A percentile compares a stretch with the other conserved stretches of the same genome.
Conservation (phyloP, 1,139 yeast species). For the Pichia terricola region DNA sequence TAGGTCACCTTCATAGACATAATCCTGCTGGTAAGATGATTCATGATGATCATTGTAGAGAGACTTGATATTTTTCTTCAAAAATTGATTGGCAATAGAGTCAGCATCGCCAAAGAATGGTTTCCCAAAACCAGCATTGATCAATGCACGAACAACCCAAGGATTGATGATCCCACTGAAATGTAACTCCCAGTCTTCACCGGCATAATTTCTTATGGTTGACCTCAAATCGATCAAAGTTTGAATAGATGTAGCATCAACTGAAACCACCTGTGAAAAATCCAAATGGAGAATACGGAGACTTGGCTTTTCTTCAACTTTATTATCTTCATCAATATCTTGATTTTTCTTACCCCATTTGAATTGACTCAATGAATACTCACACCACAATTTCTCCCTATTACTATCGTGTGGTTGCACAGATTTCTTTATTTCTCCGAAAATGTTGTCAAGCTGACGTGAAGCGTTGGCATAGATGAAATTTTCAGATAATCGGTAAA, state of each 20-base stretch:
- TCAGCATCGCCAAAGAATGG: not conserved
- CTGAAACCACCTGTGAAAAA: constrained; percentile 63
- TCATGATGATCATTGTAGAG: not conserved
- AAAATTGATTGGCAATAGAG: not conserved
- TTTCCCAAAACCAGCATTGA: constrained; percentile 69
- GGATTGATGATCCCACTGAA: constrained; percentile 78
- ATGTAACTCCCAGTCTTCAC: constrained; percentile 80
- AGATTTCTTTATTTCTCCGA: constrained; percentile 52
- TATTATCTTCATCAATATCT: not conserved
- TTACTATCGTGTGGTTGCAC: constrained; percentile 59
- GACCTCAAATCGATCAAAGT: constrained; percentile 67
- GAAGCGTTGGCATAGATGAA: constrained; percentile 79
- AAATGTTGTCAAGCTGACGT: constrained; percentile 56
- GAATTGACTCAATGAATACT: constrained; percentile 21
- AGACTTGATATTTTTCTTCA: not conserved
- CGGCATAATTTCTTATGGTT: constrained; percentile 65
- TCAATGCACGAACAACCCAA: constrained; percentile 74
- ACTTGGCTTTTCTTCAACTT: constrained; percentile 23
- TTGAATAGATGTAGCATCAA: constrained; percentile 77
- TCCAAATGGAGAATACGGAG: constrained; percentile 70
- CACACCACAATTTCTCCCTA: constrained; percentile 87
- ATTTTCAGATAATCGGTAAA: constrained; percentile 73
- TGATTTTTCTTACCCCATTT: constrained; percentile 1
- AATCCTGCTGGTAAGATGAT: not conserved
- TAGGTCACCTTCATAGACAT: constrained; percentile 6